Evolutionary conservation across 352 stramenopile species (phyloP).

Genomic region (Pythium pyrilobum): DNA sequence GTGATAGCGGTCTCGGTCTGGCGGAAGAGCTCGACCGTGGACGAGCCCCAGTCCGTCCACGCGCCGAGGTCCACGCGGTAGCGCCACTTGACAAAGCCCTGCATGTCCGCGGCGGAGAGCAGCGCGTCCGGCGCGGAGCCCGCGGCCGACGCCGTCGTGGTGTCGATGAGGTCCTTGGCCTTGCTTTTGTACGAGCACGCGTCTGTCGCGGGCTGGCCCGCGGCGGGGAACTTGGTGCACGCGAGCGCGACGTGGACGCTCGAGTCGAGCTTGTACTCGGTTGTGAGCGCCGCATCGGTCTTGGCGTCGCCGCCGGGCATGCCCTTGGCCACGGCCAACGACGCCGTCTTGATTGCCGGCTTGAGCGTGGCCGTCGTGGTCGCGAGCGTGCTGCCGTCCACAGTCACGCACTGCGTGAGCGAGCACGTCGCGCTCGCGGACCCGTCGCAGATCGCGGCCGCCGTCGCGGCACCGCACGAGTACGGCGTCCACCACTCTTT

Average conservation of each 20-base stretch:
- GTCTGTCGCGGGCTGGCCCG: background rate
- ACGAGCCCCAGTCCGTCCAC: slow-evolving; percentile 5
- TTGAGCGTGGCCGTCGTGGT: background rate
- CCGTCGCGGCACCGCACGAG: slow-evolving; percentile 40
- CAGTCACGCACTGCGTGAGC: slow-evolving; percentile 48
- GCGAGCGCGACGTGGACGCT: slow-evolving; percentile 2
- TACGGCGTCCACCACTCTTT: slow-evolving; percentile 61
- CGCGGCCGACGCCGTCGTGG: background rate
- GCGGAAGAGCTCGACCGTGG: slow-evolving; percentile 21
- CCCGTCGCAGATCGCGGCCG: slow-evolving; percentile 24
- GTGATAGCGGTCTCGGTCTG: slow-evolving; percentile 38
- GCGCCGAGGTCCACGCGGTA: slow-evolving; percentile 2
- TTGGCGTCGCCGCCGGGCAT: background rate
- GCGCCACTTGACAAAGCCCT: slow-evolving; percentile 1
- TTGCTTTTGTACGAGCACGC: slow-evolving; percentile 3
- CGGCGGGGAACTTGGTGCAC: slow-evolving; percentile 4
- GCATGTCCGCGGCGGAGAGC: background rate
- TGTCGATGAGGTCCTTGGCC: slow-evolving; percentile 1
- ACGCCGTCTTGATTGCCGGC: background rate
- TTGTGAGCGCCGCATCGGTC: background rate
- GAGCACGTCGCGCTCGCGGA: slow-evolving; percentile 24
- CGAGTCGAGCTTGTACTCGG: background rate
- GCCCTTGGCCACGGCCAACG: background rate
- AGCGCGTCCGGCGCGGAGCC: background rate
- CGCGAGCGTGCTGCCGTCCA: slow-evolving; percentile 25